These are phyloP conservation scores for Grosmannia clavigera DNA, from an alignment of 2,329 filamentous ascomycete species.

Conservation along the genomic window DNA sequence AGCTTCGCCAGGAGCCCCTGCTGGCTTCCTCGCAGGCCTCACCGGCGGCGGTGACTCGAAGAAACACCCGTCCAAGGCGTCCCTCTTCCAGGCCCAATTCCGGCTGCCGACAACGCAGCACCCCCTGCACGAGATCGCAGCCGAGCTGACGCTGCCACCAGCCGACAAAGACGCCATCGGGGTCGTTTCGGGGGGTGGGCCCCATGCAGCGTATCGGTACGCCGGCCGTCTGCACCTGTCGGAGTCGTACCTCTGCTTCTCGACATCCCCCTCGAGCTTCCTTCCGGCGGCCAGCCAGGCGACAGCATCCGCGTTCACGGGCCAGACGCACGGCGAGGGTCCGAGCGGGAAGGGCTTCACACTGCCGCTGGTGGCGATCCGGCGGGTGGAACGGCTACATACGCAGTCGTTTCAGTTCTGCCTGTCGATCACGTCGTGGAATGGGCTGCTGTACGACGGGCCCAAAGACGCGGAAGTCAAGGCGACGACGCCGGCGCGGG, in stretches of 20 bases:
- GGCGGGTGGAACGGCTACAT: constrained; percentile 83
- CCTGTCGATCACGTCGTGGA: constrained; percentile 91
- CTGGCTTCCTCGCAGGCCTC: constrained; percentile 24
- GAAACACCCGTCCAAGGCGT: constrained; percentile 71
- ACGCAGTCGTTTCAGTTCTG: constrained; percentile 90
- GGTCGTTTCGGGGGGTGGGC: constrained; percentile 15
- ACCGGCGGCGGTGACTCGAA: constrained; percentile 48
- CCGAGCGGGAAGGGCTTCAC: constrained; percentile 94
- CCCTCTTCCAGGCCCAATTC: constrained; percentile 92
- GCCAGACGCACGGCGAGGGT: constrained; percentile 83
- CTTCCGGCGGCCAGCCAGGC: constrained; percentile 64
- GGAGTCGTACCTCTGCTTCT: constrained; percentile 93
- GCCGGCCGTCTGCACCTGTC: constrained; percentile 86
- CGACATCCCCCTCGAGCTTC: constrained; percentile 83
- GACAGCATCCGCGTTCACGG: constrained; percentile 74
- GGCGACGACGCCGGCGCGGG: constrained; percentile 27
- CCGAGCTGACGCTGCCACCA: constrained; percentile 76
- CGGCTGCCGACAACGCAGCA: constrained; percentile 85
- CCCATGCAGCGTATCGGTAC: constrained; percentile 70
- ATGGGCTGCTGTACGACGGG: constrained; percentile 48
- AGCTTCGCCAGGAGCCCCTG: constrained; percentile 8
- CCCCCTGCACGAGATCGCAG: constrained; percentile 89
- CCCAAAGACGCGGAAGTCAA: constrained; percentile 38
- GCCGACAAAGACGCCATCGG: constrained; percentile 18
- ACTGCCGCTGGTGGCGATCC: constrained; percentile 80